Evolutionary conservation across 169 alveolate species (phyloP).

Genomic region (Babesia gibsoni): DNA sequence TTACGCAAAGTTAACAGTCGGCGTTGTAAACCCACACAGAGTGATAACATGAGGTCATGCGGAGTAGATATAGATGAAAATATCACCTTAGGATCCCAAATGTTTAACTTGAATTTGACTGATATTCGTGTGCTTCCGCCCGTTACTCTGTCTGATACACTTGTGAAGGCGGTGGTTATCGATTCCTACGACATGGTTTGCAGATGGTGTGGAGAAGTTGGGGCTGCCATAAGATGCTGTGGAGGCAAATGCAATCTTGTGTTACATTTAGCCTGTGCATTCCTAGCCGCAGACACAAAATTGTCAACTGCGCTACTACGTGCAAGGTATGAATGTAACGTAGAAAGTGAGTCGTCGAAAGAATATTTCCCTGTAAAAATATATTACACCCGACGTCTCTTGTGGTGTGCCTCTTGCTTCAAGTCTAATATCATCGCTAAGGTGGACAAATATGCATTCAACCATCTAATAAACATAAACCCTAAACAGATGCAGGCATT

Average conservation of each 20-base stretch:
- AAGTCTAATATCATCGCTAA: constrained; percentile 10
- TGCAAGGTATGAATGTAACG: background rate
- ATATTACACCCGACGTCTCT: constrained; percentile 57
- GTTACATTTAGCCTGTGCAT: constrained; percentile 67
- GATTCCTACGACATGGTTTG: constrained; percentile 49
- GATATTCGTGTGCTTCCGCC: constrained; percentile 56
- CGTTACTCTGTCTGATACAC: constrained; percentile 61
- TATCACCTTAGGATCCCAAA: background rate
- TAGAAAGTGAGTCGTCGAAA: constrained; percentile 12
- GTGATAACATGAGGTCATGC: background rate
- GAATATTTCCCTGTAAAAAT: constrained; percentile 65
- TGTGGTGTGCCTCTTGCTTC: constrained; percentile 72
- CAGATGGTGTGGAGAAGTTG: constrained; percentile 56
- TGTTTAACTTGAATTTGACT: constrained; percentile 20
- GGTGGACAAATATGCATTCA: constrained; percentile 1
- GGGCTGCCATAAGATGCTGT: constrained; percentile 68
- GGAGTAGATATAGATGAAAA: background rate
- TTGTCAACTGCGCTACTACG: background rate
- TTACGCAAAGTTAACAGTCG: background rate
- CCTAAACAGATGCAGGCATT: constrained; percentile 11
- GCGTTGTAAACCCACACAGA: background rate
- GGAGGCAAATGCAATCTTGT: constrained; percentile 59
- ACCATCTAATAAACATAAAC: background rate
- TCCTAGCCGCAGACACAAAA: constrained; percentile 51
- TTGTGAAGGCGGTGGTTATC: constrained; percentile 53